Evolutionary conservation across 768 basidiomycete species (phyloP).

Genomic region (Suillus sp.): DNA sequence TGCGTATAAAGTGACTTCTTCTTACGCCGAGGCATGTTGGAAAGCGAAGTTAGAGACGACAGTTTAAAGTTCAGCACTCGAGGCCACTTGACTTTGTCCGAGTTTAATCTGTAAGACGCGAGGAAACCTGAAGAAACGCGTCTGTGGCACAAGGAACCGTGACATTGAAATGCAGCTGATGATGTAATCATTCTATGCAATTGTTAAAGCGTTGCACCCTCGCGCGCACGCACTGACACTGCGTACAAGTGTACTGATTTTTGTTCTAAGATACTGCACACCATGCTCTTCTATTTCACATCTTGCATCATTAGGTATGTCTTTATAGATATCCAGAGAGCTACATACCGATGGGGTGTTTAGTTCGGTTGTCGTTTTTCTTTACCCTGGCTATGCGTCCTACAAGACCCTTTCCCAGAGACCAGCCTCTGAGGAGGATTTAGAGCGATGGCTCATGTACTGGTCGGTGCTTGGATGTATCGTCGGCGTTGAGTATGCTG

Average conservation of each 20-base stretch:
- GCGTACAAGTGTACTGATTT: conserved; percentile 7
- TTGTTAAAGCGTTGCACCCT: conserved; percentile 9
- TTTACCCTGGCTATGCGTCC: conserved; percentile 95
- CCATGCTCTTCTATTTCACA: conserved; percentile 46
- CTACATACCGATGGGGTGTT: not conserved
- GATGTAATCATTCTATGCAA: conserved; percentile 27
- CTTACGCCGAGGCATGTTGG: conserved; percentile 29
- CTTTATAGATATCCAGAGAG: conserved; percentile 33
- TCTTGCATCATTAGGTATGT: conserved; percentile 44
- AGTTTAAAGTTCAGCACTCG: not conserved
- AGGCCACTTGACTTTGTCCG: not conserved
- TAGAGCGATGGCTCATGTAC: conserved; percentile 97
- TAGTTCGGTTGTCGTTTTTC: conserved; percentile 76
- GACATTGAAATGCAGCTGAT: not conserved
- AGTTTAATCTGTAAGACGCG: not conserved
- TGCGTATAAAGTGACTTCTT: conserved; percentile 17
- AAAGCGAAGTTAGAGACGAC: conserved; percentile 1
- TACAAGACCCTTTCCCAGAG: conserved; percentile 90
- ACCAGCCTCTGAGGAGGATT: conserved; percentile 80
- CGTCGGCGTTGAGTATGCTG: conserved; percentile 78
- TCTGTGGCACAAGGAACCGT: conserved; percentile 21
- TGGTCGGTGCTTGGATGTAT: conserved; percentile 91
- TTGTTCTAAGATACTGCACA: conserved; percentile 2
- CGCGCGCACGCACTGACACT: not conserved
- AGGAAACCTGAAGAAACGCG: conserved; percentile 25